These are phyloP conservation scores for Xylariaceae sp. DNA, from an alignment of 2,329 filamentous ascomycete genomes.

Conservation along the genomic window DNA sequence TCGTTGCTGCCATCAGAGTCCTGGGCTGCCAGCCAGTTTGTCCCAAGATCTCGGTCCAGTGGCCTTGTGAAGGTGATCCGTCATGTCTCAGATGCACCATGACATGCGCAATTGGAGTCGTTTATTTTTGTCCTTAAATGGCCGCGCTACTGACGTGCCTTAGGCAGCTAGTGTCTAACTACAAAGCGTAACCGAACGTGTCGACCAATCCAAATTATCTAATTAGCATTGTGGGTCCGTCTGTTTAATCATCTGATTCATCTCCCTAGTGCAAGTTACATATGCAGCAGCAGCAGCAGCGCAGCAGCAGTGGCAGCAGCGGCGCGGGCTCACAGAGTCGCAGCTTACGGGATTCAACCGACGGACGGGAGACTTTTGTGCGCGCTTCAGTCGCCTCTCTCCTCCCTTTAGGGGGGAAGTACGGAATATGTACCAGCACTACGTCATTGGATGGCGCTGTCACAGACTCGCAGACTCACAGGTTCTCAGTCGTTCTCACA, in stretches of 20 bases:
- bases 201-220: background rate
- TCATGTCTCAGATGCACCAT: background rate
- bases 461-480: no score
- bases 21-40: background rate
- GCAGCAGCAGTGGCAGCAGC: background rate
- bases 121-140: background rate
- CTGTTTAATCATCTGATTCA: background rate
- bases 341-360: no score
- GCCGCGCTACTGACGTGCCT: no score
- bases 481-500: no score
- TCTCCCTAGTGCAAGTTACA: background rate
- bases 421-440: no score
- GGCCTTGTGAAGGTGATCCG: background rate
- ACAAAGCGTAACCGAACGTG: background rate
- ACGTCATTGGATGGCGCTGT: no score
- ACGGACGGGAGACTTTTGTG: no score
- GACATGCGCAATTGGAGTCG: background rate
- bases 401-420: no score
- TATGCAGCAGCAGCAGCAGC: background rate
- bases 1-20: background rate
- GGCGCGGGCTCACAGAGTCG: background rate
- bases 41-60: background rate
- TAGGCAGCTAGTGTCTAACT: no score
- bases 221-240: background rate
- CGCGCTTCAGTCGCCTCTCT: no score